Percentiles rank a stretch among this genome's conserved stretches.
Conservation (phyloP, 2,329 filamentous ascomycete genomes). For the Diplodia intermedia region DNA sequence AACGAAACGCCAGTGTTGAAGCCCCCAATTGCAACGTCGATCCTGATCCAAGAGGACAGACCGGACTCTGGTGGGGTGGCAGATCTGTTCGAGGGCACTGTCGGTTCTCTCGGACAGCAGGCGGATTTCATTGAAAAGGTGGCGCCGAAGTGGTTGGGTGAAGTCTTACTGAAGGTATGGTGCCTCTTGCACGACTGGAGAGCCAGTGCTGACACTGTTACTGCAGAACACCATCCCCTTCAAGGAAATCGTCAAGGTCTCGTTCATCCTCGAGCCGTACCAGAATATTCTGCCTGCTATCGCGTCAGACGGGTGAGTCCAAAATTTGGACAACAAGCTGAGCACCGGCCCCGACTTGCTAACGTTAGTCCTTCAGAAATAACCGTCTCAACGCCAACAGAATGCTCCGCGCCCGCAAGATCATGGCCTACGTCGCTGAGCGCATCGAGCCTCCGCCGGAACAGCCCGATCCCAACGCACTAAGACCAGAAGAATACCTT, state of each 20-base stretch:
- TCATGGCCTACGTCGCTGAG: slow-evolving; percentile 89
- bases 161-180: slow-evolving; percentile 75
- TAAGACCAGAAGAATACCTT: slow-evolving; percentile 89
- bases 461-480: slow-evolving; percentile 63
- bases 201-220: not conserved
- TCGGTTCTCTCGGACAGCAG: slow-evolving; percentile 77
- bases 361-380: slow-evolving; percentile 59
- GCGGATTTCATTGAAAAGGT: slow-evolving; percentile 84
- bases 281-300: slow-evolving; percentile 77
- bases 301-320: slow-evolving; percentile 65
- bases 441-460: slow-evolving; percentile 77
- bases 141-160: slow-evolving; percentile 90
- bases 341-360: not conserved
- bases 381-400: slow-evolving; percentile 94
- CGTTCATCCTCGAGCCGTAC: slow-evolving; percentile 86
- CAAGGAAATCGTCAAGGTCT: slow-evolving; percentile 97
- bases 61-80: slow-evolving; percentile 70
- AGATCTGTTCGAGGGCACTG: slow-evolving; percentile 89
- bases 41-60: slow-evolving; percentile 70
- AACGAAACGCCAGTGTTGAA: slow-evolving; percentile 79
- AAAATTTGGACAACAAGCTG: not conserved
- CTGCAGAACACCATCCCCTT: slow-evolving; percentile 74
- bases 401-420: slow-evolving; percentile 95
- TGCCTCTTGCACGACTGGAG: not conserved
- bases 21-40: slow-evolving; percentile 68